Evolutionary conservation across 176 grass and related monocot species (phyloP).

Genomic region (Oryza glumipatula): DNA sequence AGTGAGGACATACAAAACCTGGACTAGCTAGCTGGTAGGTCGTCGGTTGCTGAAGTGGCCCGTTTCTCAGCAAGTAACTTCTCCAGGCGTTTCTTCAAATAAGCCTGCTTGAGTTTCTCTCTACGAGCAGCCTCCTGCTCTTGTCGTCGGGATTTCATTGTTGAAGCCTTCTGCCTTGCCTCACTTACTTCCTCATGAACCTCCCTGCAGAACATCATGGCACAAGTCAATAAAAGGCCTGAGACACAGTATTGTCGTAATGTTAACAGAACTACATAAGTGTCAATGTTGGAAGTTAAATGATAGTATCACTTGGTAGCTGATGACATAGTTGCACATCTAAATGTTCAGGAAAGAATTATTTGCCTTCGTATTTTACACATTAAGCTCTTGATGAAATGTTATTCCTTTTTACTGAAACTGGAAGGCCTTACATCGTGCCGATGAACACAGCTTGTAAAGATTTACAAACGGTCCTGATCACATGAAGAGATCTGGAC

Average conservation of each 20-base stretch:
- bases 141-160: slow-evolving; percentile 69
- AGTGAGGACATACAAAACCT: background rate
- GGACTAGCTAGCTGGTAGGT: slow-evolving; percentile 38
- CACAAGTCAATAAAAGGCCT: slow-evolving; percentile 36
- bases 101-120: slow-evolving; percentile 91
- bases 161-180: slow-evolving; percentile 78
- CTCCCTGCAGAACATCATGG: slow-evolving; percentile 58
- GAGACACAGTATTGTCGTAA: slow-evolving; percentile 6
- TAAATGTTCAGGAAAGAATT: slow-evolving; percentile 9
- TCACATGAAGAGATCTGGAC: slow-evolving; percentile 25
- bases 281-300: background rate
- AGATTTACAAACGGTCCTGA: slow-evolving; percentile 10
- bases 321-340: background rate
- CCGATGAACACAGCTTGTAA: background rate
- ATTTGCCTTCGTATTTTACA: slow-evolving; percentile 1
- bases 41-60: slow-evolving; percentile 43
- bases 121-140: slow-evolving; percentile 80
- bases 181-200: slow-evolving; percentile 90
- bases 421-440: background rate
- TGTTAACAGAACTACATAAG: background rate
- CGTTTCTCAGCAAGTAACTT: slow-evolving; percentile 78
- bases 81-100: slow-evolving; percentile 89
- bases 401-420: background rate
- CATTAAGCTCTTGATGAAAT: background rate
- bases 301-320: background rate